phyloP scores from a whole-genome alignment of 2,329 filamentous ascomycete genomes.

The Trichoderma polysporum region DNA sequence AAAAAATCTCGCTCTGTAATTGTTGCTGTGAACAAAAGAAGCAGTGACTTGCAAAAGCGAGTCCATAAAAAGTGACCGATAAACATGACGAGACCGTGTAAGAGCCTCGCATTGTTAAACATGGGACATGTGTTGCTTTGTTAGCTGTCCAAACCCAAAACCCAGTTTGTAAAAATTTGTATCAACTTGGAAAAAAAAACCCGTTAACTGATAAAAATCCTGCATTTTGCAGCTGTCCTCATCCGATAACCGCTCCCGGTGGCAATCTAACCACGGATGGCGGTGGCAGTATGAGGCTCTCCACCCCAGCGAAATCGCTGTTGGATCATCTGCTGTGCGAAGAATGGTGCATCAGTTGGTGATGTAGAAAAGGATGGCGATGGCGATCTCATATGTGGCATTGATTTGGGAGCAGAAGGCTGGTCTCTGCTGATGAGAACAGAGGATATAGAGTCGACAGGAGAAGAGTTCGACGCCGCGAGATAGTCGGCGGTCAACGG shows the following conservation, averaged over 20 bases:
- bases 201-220: slow-evolving; percentile 7
- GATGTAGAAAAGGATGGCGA: slow-evolving; percentile 48
- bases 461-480: slow-evolving; percentile 22
- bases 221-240: slow-evolving; percentile 11
- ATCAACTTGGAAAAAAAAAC: slow-evolving; percentile 7
- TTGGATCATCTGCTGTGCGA: slow-evolving; percentile 39
- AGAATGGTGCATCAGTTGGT: slow-evolving; percentile 40
- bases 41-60: not conserved
- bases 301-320: slow-evolving; percentile 50
- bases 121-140: not conserved
- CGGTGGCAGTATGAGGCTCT: slow-evolving; percentile 51
- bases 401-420: slow-evolving; percentile 35
- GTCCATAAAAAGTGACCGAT: not conserved
- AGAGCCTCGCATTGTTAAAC: not conserved
- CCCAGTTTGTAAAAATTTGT: not conserved
- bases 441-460: slow-evolving; percentile 30
- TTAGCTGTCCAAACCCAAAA: slow-evolving; percentile 6
- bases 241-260: slow-evolving; percentile 23
- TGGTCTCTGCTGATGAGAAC: slow-evolving; percentile 27
- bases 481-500: slow-evolving; percentile 25
- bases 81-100: not conserved
- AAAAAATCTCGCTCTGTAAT: slow-evolving; percentile 8
- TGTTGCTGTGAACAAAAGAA: slow-evolving; percentile 9
- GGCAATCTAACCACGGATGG: slow-evolving; percentile 43
- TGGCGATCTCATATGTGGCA: slow-evolving; percentile 43